Conservation (phyloP, 1,284 basidiomycete species). For the Ceratobasidium sp. region DNA sequence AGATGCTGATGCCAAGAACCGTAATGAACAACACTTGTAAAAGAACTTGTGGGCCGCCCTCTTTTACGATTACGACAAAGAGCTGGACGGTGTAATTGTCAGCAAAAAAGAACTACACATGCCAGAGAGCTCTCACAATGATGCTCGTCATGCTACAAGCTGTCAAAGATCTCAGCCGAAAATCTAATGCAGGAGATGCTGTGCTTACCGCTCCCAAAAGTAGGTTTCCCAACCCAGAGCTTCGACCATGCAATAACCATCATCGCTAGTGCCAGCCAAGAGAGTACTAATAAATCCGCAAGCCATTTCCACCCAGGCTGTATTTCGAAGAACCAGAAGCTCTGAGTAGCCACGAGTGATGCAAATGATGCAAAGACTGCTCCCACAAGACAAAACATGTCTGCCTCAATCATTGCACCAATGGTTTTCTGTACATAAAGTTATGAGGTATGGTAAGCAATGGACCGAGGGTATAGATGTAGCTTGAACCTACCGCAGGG, state of each 20-base stretch:
- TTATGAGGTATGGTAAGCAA: neutral
- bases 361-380: conserved; percentile 78
- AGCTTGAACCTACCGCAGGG: conserved; percentile 60
- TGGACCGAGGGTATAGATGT: neutral
- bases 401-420: conserved; percentile 91
- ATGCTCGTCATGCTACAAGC: conserved; percentile 93
- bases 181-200: neutral
- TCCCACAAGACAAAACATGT: conserved; percentile 79
- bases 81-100: conserved; percentile 14
- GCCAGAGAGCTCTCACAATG: conserved; percentile 83
- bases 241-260: conserved; percentile 86
- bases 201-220: conserved; percentile 85
- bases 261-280: conserved; percentile 87
- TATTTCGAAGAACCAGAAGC: conserved; percentile 76
- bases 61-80: conserved; percentile 78
- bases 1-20: conserved; percentile 75
- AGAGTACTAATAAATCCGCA: conserved; percentile 72
- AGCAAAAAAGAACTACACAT: conserved; percentile 64
- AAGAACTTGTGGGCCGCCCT: conserved; percentile 82
- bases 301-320: conserved; percentile 74
- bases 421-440: conserved; percentile 68
- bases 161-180: conserved; percentile 50
- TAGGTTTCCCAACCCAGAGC: conserved; percentile 87
- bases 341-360: conserved; percentile 77
- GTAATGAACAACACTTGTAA: conserved; percentile 82